phyloP scores from a whole-genome alignment of 768 basidiomycete species.

The Suillus subalutaceus region DNA sequence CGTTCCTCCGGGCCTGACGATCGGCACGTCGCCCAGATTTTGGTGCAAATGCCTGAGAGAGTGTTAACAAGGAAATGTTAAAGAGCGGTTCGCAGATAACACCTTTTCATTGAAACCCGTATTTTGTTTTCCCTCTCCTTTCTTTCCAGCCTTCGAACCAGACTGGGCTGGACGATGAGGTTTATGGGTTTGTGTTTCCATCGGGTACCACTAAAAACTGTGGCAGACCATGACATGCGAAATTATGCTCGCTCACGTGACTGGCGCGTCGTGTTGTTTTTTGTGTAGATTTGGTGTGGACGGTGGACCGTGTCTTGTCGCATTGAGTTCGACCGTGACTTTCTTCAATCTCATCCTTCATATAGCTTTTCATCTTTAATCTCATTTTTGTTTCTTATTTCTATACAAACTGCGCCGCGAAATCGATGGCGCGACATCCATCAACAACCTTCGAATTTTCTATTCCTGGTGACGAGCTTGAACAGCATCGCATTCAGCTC shows the following conservation, averaged over 20 bases:
- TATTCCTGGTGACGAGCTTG: constrained; percentile 75
- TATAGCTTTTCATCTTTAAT: constrained; percentile 15
- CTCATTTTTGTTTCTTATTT: constrained; percentile 20
- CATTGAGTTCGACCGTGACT: constrained; percentile 9
- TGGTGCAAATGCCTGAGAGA: constrained; percentile 82
- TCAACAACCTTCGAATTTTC: constrained; percentile 43
- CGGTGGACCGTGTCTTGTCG: constrained; percentile 4
- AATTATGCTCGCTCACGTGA: constrained; percentile 30
- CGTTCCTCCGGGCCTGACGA: constrained; percentile 85
- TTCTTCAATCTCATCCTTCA: constrained; percentile 11
- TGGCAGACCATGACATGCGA: not conserved
- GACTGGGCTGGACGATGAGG: constrained; percentile 76
- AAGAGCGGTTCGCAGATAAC: not conserved
- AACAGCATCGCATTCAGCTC: constrained; percentile 75
- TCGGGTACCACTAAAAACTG: constrained; percentile 26
- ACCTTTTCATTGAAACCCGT: constrained; percentile 93
- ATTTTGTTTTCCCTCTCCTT: constrained; percentile 69
- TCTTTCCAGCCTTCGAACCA: constrained; percentile 77
- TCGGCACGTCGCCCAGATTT: constrained; percentile 90
- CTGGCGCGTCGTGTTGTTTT: constrained; percentile 26
- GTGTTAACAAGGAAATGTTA: constrained; percentile 5
- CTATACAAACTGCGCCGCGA: constrained; percentile 19
- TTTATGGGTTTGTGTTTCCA: constrained; percentile 83
- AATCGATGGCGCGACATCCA: constrained; percentile 28
- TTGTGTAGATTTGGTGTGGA: constrained; percentile 6